Base-by-base conservation (phyloP, 2,329 filamentous ascomycete species). In the Phaeosphaeria sp. region DNA sequence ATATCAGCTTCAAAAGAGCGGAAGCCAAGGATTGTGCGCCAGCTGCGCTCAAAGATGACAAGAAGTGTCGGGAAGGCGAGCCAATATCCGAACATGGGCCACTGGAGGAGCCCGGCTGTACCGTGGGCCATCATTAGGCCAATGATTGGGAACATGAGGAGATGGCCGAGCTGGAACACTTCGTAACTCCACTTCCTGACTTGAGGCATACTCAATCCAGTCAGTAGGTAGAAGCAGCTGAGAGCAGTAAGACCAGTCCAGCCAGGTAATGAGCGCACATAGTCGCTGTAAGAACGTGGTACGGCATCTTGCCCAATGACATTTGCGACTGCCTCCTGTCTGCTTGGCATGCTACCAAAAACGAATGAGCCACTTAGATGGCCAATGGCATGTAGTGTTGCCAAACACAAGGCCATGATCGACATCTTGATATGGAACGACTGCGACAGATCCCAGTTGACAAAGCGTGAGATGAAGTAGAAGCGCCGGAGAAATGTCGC, bases 101-200 rank as follows among this genome's bases (percentile, higher is more conserved):
- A 81, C 60, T 86, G 84, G 0, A 87, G 66, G 0, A 87, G 69
- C 2, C 71, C 78, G 0, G 78, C 75, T 0, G 83, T 83, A 0
- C 85, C 85, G 61, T 87, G 85, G 0, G 82, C 84, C 68, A 82
- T 82, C 64, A 86, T 78, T 0, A 87, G 73, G 0, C 81, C 84
- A 25, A 87, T 82, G 20, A 87, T 83, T 9, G 84, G 85, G 43
- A 82, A 87, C 82, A 87, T 86, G 39, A 87, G 79, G 6, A 87
- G 59, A 60, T 87, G 85, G 0, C 81, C 82, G 0, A 86, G 73
- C 61, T 87, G 84, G 59, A 87, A 87, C 20, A 85, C 63, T 61
- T 87, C 83, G 52, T 86, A 86, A 60, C 79, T 84, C 78, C 80
- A 80, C 15, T 75, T 80, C 0, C 84, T 77, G 0, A 87, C 75